Evolutionary conservation across 2,329 filamentous ascomycete species (phyloP), one percentile per base, ranked within the genome.

Genomic region (Trichoderma sp.): DNA sequence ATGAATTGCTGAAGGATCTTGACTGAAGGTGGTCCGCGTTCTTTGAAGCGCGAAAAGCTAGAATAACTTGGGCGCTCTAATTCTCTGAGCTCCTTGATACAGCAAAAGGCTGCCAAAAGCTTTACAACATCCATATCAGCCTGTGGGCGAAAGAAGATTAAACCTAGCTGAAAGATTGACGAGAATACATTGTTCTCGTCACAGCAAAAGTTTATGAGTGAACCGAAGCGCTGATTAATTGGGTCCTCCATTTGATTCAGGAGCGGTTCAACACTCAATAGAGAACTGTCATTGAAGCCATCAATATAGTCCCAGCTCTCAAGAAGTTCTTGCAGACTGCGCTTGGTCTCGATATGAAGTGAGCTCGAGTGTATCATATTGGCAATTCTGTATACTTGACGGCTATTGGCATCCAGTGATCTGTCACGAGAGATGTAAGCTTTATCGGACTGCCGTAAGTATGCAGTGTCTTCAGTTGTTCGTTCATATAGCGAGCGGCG

Each of bases 91-190:
- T 26, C 21, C 6, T 24, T 24, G 2, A 60, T 68, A 21, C 54
- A 39, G 0, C 26, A 65, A 0, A 75, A 51, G 18, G 69, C 68
- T 4, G 71, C 69, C 1, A 75, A 52, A 39, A 70, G 71, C 1
- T 14, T 34, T 0, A 75, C 18, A 4, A 72, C 7, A 0, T 16
- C 55, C 39, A 72, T 66, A 5, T 73, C 28, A 13, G 21, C 6
- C 0, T 68, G 10, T 0, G 21, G 30, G 14, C 60, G 7, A 28
- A 74, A 74, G 0, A 70, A 61, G 1, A 71, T 52, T 4, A 75
- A 10, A 10, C 66, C 68, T 0, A 75, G 34, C 1, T 68, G 16
- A 64, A 75, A 63, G n/a, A 49, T 39, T 14, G 24, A 8, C 13
- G 34, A 0, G 10, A 3, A 21, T 2, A 30, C 21, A 28, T 63